phyloP scores from a whole-genome alignment of 306 rosid genomes.

The Rosa chinensis region DNA sequence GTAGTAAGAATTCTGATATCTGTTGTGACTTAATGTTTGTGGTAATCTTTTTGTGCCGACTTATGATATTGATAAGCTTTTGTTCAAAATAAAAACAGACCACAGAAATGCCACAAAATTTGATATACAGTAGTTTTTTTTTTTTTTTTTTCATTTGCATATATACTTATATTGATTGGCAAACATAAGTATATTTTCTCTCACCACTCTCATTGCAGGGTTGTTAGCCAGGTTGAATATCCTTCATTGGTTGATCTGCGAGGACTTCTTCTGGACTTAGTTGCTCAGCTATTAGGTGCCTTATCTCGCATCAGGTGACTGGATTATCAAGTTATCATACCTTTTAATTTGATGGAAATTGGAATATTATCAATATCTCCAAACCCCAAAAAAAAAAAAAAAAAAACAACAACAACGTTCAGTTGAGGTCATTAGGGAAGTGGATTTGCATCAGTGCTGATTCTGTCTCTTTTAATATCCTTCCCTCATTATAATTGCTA shows the following conservation, averaged over 20 bases:
- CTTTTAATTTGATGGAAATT: conserved; percentile 1
- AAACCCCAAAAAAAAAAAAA: background rate
- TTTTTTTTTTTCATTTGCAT: background rate
- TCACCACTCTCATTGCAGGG: conserved; percentile 63
- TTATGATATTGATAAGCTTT: background rate
- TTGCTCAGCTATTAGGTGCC: conserved; percentile 97
- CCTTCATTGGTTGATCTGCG: conserved; percentile 97
- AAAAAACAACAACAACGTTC: background rate
- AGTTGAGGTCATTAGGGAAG: background rate
- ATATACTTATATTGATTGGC: background rate
- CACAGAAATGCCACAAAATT: background rate
- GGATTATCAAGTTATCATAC: conserved; percentile 11
- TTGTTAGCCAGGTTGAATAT: conserved; percentile 97
- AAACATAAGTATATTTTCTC: background rate
- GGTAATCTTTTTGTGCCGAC: background rate
- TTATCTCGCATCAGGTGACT: conserved; percentile 95
- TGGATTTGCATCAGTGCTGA: conserved; percentile 15
- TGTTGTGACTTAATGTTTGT: conserved; percentile 4
- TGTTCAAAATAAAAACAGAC: background rate
- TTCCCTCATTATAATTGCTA: background rate
- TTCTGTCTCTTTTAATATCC: conserved; percentile 20
- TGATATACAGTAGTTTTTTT: background rate
- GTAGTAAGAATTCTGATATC: conserved; percentile 15
- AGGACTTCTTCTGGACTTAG: conserved; percentile 97
- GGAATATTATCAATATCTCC: background rate